Percentiles rank a stretch among this genome's conserved stretches.
Evolutionary conservation across 2,329 filamentous ascomycete genomes (phyloP).

Genomic region (Cordyceps sp.): DNA sequence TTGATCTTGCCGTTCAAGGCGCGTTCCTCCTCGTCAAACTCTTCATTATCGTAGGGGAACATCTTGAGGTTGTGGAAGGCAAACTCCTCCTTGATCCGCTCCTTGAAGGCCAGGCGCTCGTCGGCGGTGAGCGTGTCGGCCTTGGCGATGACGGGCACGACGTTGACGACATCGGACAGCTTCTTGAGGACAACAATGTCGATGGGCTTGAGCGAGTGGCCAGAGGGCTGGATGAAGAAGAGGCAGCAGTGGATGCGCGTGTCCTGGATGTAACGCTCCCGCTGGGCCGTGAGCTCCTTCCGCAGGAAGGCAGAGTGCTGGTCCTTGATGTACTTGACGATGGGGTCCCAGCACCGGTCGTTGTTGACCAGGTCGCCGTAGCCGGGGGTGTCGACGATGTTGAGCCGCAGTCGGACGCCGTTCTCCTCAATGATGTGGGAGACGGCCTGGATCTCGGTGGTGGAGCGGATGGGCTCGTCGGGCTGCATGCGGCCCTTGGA

Average conservation of each 20-base stretch:
- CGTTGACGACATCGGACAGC: conserved; percentile 96
- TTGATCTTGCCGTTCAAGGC: conserved; percentile 91
- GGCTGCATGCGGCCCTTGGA: conserved; percentile 90
- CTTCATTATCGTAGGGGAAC: conserved; percentile 99
- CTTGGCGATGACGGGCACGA: conserved; percentile 97
- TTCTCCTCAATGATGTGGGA: conserved; percentile 99
- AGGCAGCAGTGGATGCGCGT: conserved; percentile 98
- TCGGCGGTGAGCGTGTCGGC: conserved; percentile 90
- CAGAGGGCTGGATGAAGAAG: conserved; percentile 98
- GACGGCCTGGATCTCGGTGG: conserved; percentile 94
- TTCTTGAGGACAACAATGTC: conserved; percentile 99
- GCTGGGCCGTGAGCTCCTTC: conserved; percentile 97
- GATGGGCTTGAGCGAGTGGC: conserved; percentile 96
- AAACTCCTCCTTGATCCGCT: conserved; percentile 99
- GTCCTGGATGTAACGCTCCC: conserved; percentile 98
- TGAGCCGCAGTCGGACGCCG: conserved; percentile 87
- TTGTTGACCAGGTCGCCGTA: conserved; percentile 99
- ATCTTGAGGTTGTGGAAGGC: conserved; percentile 99
- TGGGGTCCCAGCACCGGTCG: conserved; percentile 99
- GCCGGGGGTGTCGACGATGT: conserved; percentile 97
- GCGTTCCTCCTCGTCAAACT: conserved; percentile 94
- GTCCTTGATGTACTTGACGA: conserved; percentile 99
- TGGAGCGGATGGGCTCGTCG: conserved; percentile 84
- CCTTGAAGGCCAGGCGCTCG: conserved; percentile 93
- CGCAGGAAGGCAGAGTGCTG: conserved; percentile 98